phyloP scores from a whole-genome alignment of 139 green algal genomes.

The Chlamydomonas eustigma region DNA sequence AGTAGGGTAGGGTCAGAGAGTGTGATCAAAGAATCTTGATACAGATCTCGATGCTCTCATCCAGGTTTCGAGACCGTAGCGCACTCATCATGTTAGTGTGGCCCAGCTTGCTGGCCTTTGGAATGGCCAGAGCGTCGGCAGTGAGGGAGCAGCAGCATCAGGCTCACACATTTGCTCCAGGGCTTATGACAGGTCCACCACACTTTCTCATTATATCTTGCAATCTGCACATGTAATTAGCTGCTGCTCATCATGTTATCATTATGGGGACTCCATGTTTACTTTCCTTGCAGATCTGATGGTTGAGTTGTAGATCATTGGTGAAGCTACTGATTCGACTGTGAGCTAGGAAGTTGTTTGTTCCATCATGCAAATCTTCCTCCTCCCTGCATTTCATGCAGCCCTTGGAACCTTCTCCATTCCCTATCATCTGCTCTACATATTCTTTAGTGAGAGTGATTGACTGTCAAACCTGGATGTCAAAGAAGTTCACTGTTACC shows the following conservation, averaged over 20 bases:
- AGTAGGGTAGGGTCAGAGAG: no score
- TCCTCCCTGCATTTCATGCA: neutral
- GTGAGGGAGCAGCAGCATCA: conserved; percentile 8
- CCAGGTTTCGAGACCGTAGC: conserved; percentile 64
- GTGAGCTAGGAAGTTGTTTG: neutral
- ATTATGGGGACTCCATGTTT: no score
- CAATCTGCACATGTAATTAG: no score
- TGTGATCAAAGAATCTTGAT: no score
- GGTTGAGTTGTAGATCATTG: no score
- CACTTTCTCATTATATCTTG: no score
- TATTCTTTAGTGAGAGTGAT: no score
- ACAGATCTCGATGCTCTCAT: neutral
- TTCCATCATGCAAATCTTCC: neutral
- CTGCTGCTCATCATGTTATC: no score
- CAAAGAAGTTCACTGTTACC: neutral
- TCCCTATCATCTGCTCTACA: no score
- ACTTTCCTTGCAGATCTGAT: no score
- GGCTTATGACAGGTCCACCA: conserved; percentile 63
- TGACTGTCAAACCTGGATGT: neutral
- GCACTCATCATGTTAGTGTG: conserved; percentile 52
- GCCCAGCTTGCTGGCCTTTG: conserved; percentile 33
- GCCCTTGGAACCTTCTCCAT: neutral
- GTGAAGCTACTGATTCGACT: neutral
- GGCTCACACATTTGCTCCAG: conserved; percentile 51
- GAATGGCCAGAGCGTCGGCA: conserved; percentile 43